Base-by-base conservation (phyloP, 2,329 filamentous ascomycete species). In the Emericellopsis cladophorae region DNA sequence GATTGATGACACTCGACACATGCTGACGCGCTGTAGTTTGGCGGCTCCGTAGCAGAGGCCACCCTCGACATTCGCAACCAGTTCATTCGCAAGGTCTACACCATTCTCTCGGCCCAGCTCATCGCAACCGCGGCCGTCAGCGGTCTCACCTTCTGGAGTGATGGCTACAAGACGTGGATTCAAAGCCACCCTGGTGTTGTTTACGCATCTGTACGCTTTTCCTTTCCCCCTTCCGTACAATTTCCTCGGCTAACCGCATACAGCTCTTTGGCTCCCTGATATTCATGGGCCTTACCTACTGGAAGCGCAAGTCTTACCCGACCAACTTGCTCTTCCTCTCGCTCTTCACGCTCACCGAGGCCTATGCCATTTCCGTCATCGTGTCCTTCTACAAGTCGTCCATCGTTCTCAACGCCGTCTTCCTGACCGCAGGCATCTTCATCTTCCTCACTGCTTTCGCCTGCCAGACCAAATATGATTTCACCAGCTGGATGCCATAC, bases 381-480 rank as follows among this genome's bases (percentile, higher is more conserved):
- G 89, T 92, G 3, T 93, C 86, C 18, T 93, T 93, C 64, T 95
- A 92, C 66, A 71, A 90, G 45, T 78, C 79, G 16, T 69, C 70
- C 40, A 81, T 96, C 55, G 92, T 98, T 18, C 73, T 98, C 37
- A 82, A 95, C 62, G 92, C 92, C 14, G 81, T 95, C 29, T 64
- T 95, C 48, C 78, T 98, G 43, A 98, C 92, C 40, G 82, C 80
- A 14, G 84, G 81, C 40, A 84, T 89, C 55, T 89, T 90, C 56
- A 68, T 86, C 52, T 78, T 85, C 54, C 74, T 88, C 40, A 86
- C 82, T 1, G 62, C 89, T 36, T 96, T 98, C 60, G 92, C 92
- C 39, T 95, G 89, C 75, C 92, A 98, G 69, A 85, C 84, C 48
- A 94, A 93, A 61, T 98, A 98, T 58, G 92, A 98, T 68, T 98